Base-by-base conservation (phyloP, 2,329 filamentous ascomycete genomes). In the Fusarium sp. region DNA sequence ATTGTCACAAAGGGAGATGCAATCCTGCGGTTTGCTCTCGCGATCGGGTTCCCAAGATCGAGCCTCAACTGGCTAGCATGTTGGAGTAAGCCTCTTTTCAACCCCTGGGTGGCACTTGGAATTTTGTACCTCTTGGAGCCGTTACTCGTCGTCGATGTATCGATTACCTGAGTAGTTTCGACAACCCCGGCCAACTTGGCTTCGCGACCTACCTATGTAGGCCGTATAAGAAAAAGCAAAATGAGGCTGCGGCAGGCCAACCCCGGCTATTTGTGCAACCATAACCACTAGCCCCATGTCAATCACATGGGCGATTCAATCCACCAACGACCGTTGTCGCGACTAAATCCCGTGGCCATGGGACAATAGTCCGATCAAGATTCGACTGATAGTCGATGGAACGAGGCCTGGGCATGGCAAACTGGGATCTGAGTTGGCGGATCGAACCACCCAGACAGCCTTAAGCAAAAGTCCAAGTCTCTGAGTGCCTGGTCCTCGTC, bases 291-390 rank as follows among this genome's bases (percentile, higher is more conserved):
- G 68, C 68, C 61, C 68, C 72, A 74, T 69, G 62, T 73, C 59
- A 73, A 67, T 74, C 72, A 74, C 72, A 74, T 74, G 72, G 64
- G 20, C 72, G 57, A 67, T 70, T 69, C 46, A 61, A 71, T 69
- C 65, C 69, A 71, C 65, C 65, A 58, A 59, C 69, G 58, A 69
- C 56, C 55, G 53, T 61, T 64, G 58, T 31, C 58, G 63, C 69
- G 65, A 65, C 44, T 72, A 64, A 71, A 61, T 72, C 70, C 71
- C 62, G 63, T 72, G 70, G 67, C 40, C 56, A 74, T 74, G 54
- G 66, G 64, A 68, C 62, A 66, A 70, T 73, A 62, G 64, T 44
- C 51, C 62, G 62, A 61, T 55, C 62, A 59, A 61, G 64, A 73
- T 73, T 62, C 64, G 40, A 69, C 49, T 69, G 70, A 73, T 69